These are phyloP conservation scores for Auriscalpium orientale DNA, from an alignment of 768 basidiomycete species.

Conservation along the genomic window DNA sequence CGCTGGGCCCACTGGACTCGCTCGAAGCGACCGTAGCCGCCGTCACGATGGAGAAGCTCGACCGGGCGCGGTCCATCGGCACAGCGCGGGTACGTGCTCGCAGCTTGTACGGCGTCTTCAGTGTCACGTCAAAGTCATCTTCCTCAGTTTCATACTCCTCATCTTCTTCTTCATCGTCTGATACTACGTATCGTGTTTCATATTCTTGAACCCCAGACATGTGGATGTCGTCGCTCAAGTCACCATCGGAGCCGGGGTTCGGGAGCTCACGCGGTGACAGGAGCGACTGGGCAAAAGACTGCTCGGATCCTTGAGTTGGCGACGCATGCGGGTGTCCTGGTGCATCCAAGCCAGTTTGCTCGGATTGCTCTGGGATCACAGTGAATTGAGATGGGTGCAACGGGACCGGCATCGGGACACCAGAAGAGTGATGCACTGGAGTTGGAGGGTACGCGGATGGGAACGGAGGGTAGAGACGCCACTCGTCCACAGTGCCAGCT, in stretches of 20 bases:
- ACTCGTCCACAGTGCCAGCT: constrained; percentile 41
- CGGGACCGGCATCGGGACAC: constrained; percentile 6
- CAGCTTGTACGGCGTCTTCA: constrained; percentile 50
- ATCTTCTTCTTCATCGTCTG: constrained; percentile 16
- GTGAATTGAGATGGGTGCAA: constrained; percentile 14
- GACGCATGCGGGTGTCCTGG: background rate
- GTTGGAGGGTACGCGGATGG: constrained; percentile 75
- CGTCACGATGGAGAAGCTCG: constrained; percentile 12
- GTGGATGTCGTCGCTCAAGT: constrained; percentile 50
- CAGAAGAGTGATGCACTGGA: constrained; percentile 35
- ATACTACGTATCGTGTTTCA: constrained; percentile 10
- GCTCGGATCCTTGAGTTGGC: constrained; percentile 17
- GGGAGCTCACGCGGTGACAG: constrained; percentile 51
- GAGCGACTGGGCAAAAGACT: constrained; percentile 72
- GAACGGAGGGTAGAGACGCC: constrained; percentile 66
- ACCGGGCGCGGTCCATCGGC: constrained; percentile 12
- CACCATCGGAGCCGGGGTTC: constrained; percentile 50
- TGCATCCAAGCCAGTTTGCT: constrained; percentile 3
- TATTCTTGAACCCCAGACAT: constrained; percentile 33
- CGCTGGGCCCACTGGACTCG: constrained; percentile 16
- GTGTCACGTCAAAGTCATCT: constrained; percentile 58
- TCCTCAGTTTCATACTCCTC: constrained; percentile 40
- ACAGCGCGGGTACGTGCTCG: constrained; percentile 13
- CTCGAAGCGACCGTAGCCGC: constrained; percentile 12
- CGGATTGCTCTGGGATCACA: constrained; percentile 8